Base-by-base conservation (phyloP, 164 flowering plant genomes). In the Magnolia officinalis region DNA sequence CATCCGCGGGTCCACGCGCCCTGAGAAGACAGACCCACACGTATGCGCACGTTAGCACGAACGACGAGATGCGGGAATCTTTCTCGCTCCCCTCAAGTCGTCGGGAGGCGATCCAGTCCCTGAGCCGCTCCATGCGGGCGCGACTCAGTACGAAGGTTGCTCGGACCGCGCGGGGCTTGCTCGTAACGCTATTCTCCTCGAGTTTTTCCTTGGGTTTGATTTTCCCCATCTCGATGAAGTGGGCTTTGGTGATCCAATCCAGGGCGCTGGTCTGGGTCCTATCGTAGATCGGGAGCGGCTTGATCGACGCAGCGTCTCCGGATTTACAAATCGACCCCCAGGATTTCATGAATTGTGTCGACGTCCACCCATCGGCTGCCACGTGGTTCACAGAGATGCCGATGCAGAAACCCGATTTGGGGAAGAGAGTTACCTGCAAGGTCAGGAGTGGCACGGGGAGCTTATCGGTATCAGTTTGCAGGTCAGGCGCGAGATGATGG, bases 21-120 rank as follows among this genome's bases (percentile, higher is more conserved):
- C 80, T 87, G 2, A 74, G 52, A 61, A 84, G 3, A 37, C 90
- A 84, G 24, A 75, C 78, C 93, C 90, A 86, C 7, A 82, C 58
- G 16, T 78, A 80, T 0, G 90, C 87, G 10, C 83, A 26, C 2
- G 29, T 26, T 26, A 26, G 29, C 29, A 26, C 29, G 29, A 26
- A 26, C 29, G 29, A 26, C 0, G 90, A 84, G 14, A 10, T 19
- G 45, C 16, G 1, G 19, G 65, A 59, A n/a, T 29, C 16, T 26
- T 26, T 26, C 29, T 26, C 29, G 29, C 66, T 14, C 18, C 49
- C 18, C 21, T 29, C 31, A 6, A 11, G 2, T 11, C 16, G 16
- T 49, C 66, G 26, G 8, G 66, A 18, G 6, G 45, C n/a, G 50
- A 72, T 31, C 52, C 69, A 31, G n/a, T 61, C 19, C 18, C 29